Evolutionary conservation across 2,329 filamentous ascomycete genomes (phyloP), one percentile per base, ranked within the genome.

Genomic region (Diaporthe nobilis): DNA sequence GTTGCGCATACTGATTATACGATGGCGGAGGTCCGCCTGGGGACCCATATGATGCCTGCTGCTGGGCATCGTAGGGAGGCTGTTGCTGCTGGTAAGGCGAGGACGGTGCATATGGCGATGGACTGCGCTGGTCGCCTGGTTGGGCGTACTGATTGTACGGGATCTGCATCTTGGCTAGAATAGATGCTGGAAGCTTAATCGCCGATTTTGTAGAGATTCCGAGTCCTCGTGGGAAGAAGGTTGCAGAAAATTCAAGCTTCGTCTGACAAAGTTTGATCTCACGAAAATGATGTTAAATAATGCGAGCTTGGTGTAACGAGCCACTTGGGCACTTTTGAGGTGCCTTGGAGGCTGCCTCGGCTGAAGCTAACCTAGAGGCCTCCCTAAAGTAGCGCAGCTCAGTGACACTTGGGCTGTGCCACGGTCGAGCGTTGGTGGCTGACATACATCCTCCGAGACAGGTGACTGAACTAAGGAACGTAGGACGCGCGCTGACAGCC

Each of bases 1-100:
- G 55, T 55, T 70, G 74, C 9, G 53, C 71, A 31, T 76, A 76
- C 17, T 37, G 34, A 12, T 76, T 72, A n/a, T 76, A 73, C 8
- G 63, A 67, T n/a, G 74, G 37, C 1, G 74, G 51, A 4, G 60
- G 70, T 1, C 37, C 57, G 37, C 65, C 49, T 22, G 49, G 65
- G 15, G 49, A 25, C 4, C 65, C 65, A 39, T 70, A 70, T 9
- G 65, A 15, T 34, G 49, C 34, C 34, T 70, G 65, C 31, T 72
- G 61, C 7, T 53, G 51, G 22, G 42, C 31, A 2, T 65, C 57
- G 2, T 68, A 65, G 44, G 51, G 47, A 55, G 39, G 39, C 1
- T 20, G 37, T 13, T 75, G 73, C 49, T 63, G 34, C n/a, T 75
- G 73, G 17, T 65, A 75, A 12, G 73, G 58, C 15, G 73, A 73